Conservation (phyloP, 2,329 filamentous ascomycete species). For the Ophiostoma tasmaniense region DNA sequence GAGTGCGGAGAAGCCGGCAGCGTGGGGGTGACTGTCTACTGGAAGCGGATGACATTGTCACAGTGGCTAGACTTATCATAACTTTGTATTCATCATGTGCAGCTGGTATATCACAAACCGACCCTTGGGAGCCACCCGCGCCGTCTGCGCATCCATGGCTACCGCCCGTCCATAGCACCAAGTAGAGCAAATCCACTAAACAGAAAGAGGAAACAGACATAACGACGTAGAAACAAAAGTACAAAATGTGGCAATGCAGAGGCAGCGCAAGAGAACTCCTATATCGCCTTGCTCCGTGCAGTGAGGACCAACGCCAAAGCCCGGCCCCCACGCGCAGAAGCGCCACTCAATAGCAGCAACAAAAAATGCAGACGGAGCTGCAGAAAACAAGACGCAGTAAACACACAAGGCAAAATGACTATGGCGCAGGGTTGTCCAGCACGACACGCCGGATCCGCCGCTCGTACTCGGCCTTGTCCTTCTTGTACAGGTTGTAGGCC, state of each 20-base stretch:
- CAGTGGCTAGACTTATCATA: not conserved
- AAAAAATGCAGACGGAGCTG: not conserved
- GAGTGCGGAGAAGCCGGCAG: not conserved
- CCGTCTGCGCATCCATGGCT: not conserved
- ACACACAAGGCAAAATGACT: not conserved
- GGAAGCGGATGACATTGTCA: too few relatives aligned
- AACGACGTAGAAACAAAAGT: not conserved
- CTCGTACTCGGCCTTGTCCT: constrained; percentile 80
- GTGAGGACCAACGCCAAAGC: not conserved
- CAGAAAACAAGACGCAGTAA: not conserved
- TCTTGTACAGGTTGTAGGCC: constrained; percentile 94
- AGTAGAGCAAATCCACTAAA: not conserved
- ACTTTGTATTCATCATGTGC: constrained; percentile 1
- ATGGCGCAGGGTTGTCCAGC: constrained; percentile 76
- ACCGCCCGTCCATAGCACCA: not conserved
- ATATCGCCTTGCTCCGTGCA: constrained; percentile 12
- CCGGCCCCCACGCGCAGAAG: not conserved
- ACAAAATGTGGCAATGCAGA: not conserved
- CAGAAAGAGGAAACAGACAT: not conserved
- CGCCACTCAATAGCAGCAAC: not conserved
- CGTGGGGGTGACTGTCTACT: not conserved
- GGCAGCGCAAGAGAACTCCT: constrained; percentile 8
- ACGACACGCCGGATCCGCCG: constrained; percentile 79
- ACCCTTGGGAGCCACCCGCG: not conserved
- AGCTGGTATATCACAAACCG: constrained; percentile 12